These are phyloP conservation scores for Fusarium subglutinans DNA, from an alignment of 2,329 filamentous ascomycete genomes.

Conservation along the genomic window DNA sequence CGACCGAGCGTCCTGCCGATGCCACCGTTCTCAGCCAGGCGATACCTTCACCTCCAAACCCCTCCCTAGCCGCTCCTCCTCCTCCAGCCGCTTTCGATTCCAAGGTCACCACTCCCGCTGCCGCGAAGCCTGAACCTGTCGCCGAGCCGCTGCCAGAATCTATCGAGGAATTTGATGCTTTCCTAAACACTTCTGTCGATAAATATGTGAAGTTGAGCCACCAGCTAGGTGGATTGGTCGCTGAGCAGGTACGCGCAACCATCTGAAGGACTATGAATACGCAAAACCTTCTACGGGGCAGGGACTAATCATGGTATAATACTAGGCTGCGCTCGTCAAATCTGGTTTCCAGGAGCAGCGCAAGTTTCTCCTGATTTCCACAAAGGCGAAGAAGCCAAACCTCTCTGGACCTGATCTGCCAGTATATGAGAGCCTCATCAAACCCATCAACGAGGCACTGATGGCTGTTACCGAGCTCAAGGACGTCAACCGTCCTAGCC, in stretches of 20 bases:
- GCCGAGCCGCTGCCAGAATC: conserved; percentile 73
- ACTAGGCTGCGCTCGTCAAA: conserved; percentile 61
- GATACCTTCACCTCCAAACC: conserved; percentile 45
- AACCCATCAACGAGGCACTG: conserved; percentile 86
- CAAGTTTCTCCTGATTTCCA: conserved; percentile 86
- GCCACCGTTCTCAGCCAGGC: conserved; percentile 56
- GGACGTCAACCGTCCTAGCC: conserved; percentile 80
- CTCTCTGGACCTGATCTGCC: conserved; percentile 67
- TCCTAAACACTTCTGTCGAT: conserved; percentile 78
- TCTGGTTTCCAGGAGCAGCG: conserved; percentile 84
- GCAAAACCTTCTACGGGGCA: not conserved
- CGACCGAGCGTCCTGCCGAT: conserved; percentile 68
- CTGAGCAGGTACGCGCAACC: conserved; percentile 73
- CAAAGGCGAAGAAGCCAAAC: conserved; percentile 92
- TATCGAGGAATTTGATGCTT: conserved; percentile 87
- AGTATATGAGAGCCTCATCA: conserved; percentile 79
- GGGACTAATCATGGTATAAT: not conserved
- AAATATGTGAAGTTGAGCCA: conserved; percentile 82
- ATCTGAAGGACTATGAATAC: not conserved
- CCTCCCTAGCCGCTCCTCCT: conserved; percentile 45
- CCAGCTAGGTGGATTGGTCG: conserved; percentile 79
- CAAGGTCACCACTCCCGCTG: conserved; percentile 48
- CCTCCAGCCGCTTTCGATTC: conserved; percentile 43
- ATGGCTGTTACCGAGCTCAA: conserved; percentile 82
- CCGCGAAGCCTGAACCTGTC: conserved; percentile 48